These are phyloP conservation scores for Scorias spongiosa DNA, from an alignment of 2,329 filamentous ascomycete species.

Conservation along the genomic window DNA sequence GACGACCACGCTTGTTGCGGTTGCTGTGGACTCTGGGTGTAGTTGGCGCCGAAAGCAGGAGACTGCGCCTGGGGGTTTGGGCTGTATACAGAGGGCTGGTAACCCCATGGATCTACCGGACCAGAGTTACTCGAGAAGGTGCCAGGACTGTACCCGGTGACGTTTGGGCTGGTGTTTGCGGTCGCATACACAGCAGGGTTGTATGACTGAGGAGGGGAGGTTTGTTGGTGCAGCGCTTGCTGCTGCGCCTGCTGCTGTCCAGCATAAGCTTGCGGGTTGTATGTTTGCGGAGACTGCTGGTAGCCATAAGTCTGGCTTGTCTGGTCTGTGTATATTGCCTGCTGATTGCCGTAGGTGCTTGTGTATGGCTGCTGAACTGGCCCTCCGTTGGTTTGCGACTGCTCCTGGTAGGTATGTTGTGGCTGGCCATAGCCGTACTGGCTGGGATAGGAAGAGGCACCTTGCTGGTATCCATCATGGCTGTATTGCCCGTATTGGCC, in stretches of 20 bases:
- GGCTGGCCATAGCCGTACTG: conserved; percentile 23
- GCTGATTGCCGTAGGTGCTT: neutral
- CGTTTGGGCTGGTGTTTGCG: conserved; percentile 7
- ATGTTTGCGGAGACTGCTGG: conserved; percentile 23
- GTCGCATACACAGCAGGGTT: conserved; percentile 31
- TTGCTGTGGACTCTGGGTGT: neutral
- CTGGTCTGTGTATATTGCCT: conserved; percentile 10
- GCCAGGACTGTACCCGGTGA: neutral
- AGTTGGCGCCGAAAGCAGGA: neutral
- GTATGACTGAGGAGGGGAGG: conserved; percentile 25
- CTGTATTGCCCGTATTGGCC: conserved; percentile 10
- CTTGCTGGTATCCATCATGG: conserved; percentile 12
- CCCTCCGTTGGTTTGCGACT: conserved; percentile 12
- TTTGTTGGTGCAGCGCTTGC: conserved; percentile 41
- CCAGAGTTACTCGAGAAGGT: conserved; percentile 1
- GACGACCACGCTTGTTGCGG: neutral
- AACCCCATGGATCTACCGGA: neutral
- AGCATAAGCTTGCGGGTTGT: conserved; percentile 49
- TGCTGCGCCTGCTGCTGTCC: conserved; percentile 27
- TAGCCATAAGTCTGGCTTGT: conserved; percentile 1
- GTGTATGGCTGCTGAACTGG: conserved; percentile 1
- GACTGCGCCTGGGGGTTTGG: neutral
- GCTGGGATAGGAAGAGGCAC: conserved; percentile 1
- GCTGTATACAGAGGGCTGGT: neutral
- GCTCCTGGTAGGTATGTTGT: conserved; percentile 22